These are phyloP conservation scores for Actinomortierella wolfii DNA, from an alignment of 371 early-diverging fungal species.

Conservation along the genomic window DNA sequence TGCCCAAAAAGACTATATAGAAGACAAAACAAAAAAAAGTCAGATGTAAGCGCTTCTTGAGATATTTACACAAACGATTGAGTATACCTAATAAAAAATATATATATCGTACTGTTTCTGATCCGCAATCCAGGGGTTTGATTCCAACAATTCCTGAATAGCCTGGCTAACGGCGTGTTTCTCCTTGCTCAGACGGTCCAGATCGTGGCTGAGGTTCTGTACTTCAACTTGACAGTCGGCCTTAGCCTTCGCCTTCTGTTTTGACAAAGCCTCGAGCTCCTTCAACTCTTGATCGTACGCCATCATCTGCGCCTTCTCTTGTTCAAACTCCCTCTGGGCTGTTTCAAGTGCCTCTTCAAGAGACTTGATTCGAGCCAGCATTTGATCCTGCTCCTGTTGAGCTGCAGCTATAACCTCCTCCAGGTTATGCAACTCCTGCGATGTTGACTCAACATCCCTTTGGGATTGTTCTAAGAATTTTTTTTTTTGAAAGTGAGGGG, in stretches of 20 bases:
- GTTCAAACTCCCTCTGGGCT: conserved; percentile 49
- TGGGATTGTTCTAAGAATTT: conserved; percentile 63
- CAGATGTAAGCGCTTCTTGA: neutral
- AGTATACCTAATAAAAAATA: no score
- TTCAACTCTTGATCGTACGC: conserved; percentile 62
- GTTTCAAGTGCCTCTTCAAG: conserved; percentile 39
- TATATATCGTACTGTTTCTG: conserved; percentile 85
- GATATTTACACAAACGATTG: neutral
- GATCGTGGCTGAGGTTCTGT: conserved; percentile 75
- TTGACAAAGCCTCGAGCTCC: conserved; percentile 66
- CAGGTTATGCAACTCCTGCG: conserved; percentile 54
- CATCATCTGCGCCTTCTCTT: conserved; percentile 45
- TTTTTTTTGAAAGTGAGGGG: neutral
- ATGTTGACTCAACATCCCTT: conserved; percentile 60
- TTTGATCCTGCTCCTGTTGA: conserved; percentile 56
- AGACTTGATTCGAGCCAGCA: conserved; percentile 32
- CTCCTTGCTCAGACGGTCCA: conserved; percentile 72
- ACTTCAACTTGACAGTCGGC: conserved; percentile 68
- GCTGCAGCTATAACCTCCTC: conserved; percentile 53
- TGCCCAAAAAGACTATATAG: conserved; percentile 75
- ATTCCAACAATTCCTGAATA: conserved; percentile 59
- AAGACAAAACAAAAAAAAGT: neutral
- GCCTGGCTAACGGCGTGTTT: conserved; percentile 56
- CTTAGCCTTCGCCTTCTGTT: conserved; percentile 63
- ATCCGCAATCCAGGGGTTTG: conserved; percentile 88